Conservation (phyloP, 129 eudicot species). For the Artemisia tridentata region DNA sequence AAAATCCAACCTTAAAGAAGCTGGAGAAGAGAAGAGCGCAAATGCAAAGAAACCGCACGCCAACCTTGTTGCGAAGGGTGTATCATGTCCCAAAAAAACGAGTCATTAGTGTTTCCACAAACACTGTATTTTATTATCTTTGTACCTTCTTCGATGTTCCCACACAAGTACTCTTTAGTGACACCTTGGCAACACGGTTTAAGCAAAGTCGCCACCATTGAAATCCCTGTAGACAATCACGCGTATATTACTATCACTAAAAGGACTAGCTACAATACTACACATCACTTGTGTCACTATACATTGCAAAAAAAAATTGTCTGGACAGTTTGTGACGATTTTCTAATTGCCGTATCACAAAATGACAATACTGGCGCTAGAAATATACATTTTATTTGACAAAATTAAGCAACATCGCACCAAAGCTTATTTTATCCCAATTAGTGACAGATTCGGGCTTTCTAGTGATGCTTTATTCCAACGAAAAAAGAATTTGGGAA, state of each 20-base stretch:
- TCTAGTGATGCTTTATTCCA: no score
- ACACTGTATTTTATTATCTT: conserved; percentile 36
- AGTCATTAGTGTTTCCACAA: conserved; percentile 35
- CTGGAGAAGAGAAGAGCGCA: conserved; percentile 34
- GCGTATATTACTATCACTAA: no score
- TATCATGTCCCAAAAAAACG: conserved; percentile 66
- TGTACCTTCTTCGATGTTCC: conserved; percentile 30
- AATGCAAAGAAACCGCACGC: conserved; percentile 41
- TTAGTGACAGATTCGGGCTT: no score
- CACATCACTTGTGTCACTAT: no score
- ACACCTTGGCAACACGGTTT: conserved; percentile 56
- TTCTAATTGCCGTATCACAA: background rate
- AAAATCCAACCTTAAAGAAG: conserved; percentile 22
- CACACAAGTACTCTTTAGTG: conserved; percentile 44
- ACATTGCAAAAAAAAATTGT: background rate
- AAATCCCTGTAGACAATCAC: conserved; percentile 22
- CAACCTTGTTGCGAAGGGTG: conserved; percentile 73
- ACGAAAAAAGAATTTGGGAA: background rate
- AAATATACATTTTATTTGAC: no score
- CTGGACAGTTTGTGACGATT: no score
- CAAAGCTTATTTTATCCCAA: no score
- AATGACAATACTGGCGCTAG: no score
- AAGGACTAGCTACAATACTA: no score
- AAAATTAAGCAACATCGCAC: background rate
- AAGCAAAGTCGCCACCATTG: conserved; percentile 20